A percentile compares a stretch with the other conserved stretches of the same genome.
These are phyloP conservation scores for Kwoniella heveanensis DNA, from an alignment of 768 basidiomycete species.

Conservation along the genomic window DNA sequence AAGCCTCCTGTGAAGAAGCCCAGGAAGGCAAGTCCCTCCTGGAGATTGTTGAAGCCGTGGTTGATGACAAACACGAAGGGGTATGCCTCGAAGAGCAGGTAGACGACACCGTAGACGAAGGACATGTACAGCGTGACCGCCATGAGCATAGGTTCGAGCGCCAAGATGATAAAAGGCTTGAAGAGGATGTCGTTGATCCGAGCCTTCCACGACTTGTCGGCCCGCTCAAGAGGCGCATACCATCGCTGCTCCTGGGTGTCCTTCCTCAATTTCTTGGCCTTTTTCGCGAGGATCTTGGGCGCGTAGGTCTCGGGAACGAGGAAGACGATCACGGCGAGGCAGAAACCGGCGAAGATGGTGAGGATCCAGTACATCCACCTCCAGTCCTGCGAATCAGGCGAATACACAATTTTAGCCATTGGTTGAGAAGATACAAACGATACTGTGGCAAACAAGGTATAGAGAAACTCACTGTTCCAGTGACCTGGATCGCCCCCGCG, in stretches of 20 bases:
- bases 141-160: conserved; percentile 54
- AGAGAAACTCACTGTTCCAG: conserved; percentile 46
- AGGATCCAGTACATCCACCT: conserved; percentile 55
- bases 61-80: conserved; percentile 48
- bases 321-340: conserved; percentile 46
- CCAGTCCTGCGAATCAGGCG: conserved; percentile 33
- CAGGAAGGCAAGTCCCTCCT: conserved; percentile 56
- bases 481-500: conserved; percentile 53
- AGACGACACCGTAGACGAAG: conserved; percentile 52
- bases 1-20: conserved; percentile 54
- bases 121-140: conserved; percentile 58
- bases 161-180: conserved; percentile 54
- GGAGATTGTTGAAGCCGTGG: conserved; percentile 53
- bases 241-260: conserved; percentile 54
- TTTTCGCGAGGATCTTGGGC: conserved; percentile 51
- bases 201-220: conserved; percentile 36
- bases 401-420: neutral
- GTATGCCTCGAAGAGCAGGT: conserved; percentile 56
- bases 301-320: conserved; percentile 56
- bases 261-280: conserved; percentile 54
- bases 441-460: no score
- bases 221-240: conserved; percentile 54
- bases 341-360: conserved; percentile 53
- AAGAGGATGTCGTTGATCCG: conserved; percentile 45
- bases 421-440: no score